These are phyloP conservation scores for Podaxis sp. DNA, from an alignment of 768 basidiomycete genomes.

Conservation along the genomic window DNA sequence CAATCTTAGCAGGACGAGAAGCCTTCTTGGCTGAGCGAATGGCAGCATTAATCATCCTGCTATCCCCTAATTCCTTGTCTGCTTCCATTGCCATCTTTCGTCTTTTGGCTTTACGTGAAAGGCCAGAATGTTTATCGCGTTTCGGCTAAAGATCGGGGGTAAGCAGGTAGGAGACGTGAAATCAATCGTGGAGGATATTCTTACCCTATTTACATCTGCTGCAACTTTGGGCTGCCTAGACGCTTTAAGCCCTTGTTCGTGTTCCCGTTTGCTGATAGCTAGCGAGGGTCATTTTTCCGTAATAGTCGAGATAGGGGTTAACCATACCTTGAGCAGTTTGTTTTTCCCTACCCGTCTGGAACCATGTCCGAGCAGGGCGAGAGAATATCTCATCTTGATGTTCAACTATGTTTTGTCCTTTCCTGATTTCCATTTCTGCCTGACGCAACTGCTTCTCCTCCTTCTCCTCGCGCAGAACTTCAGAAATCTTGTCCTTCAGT, in stretches of 20 bases:
- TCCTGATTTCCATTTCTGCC: conserved; percentile 95
- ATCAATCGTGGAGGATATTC: conserved; percentile 17
- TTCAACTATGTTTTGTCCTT: conserved; percentile 94
- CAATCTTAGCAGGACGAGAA: conserved; percentile 72
- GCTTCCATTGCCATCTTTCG: conserved; percentile 85
- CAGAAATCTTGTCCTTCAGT: conserved; percentile 76
- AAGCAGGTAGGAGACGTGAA: conserved; percentile 7
- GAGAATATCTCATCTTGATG: conserved; percentile 91
- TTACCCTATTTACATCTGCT: conserved; percentile 41
- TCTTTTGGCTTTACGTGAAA: conserved; percentile 86
- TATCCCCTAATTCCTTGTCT: conserved; percentile 63
- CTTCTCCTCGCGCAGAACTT: conserved; percentile 85
- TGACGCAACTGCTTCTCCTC: conserved; percentile 90
- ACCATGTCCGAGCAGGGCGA: conserved; percentile 97
- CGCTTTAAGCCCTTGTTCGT: conserved; percentile 45
- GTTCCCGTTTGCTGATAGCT: conserved; percentile 78
- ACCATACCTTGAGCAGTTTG: conserved; percentile 68
- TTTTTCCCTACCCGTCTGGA: conserved; percentile 88
- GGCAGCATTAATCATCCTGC: conserved; percentile 60
- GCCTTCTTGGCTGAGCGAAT: conserved; percentile 89
- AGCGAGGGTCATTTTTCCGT: conserved; percentile 6
- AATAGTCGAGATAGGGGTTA: not conserved
- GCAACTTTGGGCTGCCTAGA: conserved; percentile 38
- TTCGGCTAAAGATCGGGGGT: conserved; percentile 51
- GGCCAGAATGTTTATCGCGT: conserved; percentile 75